Evolutionary conservation across 352 stramenopile species (phyloP).

Genomic region (Plasmopara muralis): DNA sequence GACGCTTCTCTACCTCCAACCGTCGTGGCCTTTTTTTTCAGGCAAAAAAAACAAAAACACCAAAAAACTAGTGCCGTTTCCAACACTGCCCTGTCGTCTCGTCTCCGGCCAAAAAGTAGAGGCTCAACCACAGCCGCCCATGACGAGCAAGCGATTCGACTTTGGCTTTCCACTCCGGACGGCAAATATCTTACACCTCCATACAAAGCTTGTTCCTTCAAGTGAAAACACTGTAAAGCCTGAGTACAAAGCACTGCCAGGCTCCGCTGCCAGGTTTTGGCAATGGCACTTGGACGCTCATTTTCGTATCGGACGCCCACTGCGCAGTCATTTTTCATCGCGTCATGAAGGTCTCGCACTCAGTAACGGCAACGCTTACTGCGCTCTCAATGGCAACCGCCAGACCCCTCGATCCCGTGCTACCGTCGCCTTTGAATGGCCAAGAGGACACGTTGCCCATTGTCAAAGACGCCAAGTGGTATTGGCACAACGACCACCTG

Average conservation of each 20-base stretch:
- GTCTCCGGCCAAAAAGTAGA: no score
- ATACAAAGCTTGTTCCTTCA: not conserved
- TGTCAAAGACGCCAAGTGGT: constrained; percentile 51
- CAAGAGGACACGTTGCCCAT: constrained; percentile 2
- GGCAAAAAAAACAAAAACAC: no score
- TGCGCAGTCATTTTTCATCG: constrained; percentile 1
- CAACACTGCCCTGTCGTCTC: no score
- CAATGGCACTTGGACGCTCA: constrained; percentile 10
- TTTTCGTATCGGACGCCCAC: constrained; percentile 14
- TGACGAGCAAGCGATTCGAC: constrained; percentile 13
- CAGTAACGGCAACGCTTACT: constrained; percentile 15
- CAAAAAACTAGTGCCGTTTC: no score
- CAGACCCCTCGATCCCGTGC: constrained; percentile 3
- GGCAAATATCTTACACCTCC: not conserved
- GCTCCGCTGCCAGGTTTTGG: not conserved
- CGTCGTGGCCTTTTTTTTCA: no score
- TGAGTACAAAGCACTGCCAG: no score
- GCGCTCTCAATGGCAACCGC: constrained; percentile 6
- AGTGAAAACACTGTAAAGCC: no score
- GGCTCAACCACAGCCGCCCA: constrained; percentile 2
- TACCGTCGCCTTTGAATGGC: constrained; percentile 9
- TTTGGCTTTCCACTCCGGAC: not conserved
- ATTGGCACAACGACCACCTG: constrained; percentile 56
- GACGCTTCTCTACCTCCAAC: no score
- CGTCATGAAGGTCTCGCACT: constrained; percentile 21